Evolutionary conservation across 1,284 basidiomycete genomes (phyloP), one percentile per base, ranked within the genome.

Genomic region (Pulveroboletus sp.): DNA sequence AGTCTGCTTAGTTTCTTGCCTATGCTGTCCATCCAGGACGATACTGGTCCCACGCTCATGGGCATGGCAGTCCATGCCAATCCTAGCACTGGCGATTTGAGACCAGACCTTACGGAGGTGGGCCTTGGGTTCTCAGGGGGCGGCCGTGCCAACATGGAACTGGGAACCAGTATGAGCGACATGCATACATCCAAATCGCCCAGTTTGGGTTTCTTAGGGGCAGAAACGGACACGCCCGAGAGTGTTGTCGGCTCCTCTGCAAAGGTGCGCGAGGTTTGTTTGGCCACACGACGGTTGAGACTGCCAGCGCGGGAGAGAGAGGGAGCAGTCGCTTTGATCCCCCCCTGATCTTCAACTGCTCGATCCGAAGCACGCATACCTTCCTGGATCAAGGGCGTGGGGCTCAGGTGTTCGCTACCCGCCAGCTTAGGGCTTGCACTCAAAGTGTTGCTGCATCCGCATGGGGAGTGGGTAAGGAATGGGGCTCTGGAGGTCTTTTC

Each of bases 1-100:
- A 87, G 63, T 59, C 82, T 82, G 50, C 78, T 82, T 71, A 83
- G 79, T 64, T 81, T 83, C 72, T 80, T 83, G 21, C 86, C 82
- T 58, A 83, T 72, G 56, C 63, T 82, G 48, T 75, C 81, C 64
- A 81, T 74, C 82, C 80, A 82, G 33, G 77, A 73, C 45, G 65
- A 65, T 57, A 52, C 42, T 2, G 63, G 46, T 29, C 55, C 55
- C 1, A 51, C 33, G 15, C 16, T 53, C 4, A 68, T 59, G 4
- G 71, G 67, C 6, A 67, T 67, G 19, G 71, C 12, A 17, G 54
- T 29, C 61, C 59, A 9, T 46, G 57, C 59, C 6, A 64, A 54
- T 19, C 40, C 32, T 1, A n/a, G 35, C 35, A 19, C 46, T 4
- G 43, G 24, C 3, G 39, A 44, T 17, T 24, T 60, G 16, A 33